Percentiles rank a stretch among this genome's conserved stretches.
Evolutionary conservation across 2,329 filamentous ascomycete species (phyloP).

Genomic region (Magnaporthiopsis rhizophila): DNA sequence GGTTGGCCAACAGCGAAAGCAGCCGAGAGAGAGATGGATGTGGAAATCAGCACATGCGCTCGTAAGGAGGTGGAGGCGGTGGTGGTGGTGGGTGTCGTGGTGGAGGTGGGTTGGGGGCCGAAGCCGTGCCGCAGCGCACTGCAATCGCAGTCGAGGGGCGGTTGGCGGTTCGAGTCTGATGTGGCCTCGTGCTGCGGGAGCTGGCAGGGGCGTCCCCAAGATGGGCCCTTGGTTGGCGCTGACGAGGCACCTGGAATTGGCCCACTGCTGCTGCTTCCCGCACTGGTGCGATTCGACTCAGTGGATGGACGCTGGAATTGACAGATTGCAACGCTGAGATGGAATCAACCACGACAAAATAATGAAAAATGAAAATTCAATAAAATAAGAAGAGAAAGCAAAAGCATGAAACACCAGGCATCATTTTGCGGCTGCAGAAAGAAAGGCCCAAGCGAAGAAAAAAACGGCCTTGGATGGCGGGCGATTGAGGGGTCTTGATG

Average conservation of each 20-base stretch:
- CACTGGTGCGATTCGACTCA: no score
- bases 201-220: background rate
- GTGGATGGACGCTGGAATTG: no score
- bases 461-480: background rate
- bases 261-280: background rate
- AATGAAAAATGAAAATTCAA: background rate
- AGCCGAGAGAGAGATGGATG: background rate
- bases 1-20: background rate
- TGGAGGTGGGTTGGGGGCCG: background rate
- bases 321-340: background rate
- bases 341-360: background rate
- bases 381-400: background rate
- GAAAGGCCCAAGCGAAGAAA: background rate
- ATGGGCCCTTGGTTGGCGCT: background rate
- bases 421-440: background rate
- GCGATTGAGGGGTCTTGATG: background rate
- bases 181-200: background rate
- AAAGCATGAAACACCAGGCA: background rate
- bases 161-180: background rate
- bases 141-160: background rate
- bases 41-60: background rate
- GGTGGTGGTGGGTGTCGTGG: background rate
- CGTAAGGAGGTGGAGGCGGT: background rate
- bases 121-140: background rate
- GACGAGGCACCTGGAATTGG: background rate